These are phyloP conservation scores for Colletotrichum sp. DNA, from an alignment of 2,329 filamentous ascomycete species.

Conservation along the genomic window DNA sequence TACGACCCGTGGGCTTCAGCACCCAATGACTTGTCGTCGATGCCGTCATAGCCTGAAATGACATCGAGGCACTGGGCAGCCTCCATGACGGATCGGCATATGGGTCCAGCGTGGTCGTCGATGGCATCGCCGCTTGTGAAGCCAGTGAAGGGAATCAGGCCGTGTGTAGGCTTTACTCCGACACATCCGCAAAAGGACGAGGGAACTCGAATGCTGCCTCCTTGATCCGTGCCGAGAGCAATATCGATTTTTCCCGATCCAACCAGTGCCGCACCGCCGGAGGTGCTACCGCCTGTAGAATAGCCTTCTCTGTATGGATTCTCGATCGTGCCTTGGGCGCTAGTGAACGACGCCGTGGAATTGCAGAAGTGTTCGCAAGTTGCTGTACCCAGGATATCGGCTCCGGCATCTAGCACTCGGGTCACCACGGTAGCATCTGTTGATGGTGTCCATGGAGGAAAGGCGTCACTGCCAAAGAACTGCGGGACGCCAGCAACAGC, in stretches of 20 bases:
- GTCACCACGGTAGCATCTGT: slow-evolving; percentile 61
- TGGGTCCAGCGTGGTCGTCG: slow-evolving; percentile 55
- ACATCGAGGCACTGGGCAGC: slow-evolving; percentile 46
- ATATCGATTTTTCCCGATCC: slow-evolving; percentile 47
- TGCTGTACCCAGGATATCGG: slow-evolving; percentile 53
- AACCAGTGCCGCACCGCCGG: slow-evolving; percentile 51
- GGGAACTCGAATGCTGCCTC: slow-evolving; percentile 51
- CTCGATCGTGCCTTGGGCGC: slow-evolving; percentile 49
- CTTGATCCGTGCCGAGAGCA: slow-evolving; percentile 53
- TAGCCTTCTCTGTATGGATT: slow-evolving; percentile 51
- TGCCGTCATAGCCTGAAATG: slow-evolving; percentile 52
- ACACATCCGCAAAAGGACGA: slow-evolving; percentile 44
- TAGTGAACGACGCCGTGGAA: slow-evolving; percentile 51
- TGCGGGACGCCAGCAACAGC: slow-evolving; percentile 59
- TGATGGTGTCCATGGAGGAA: slow-evolving; percentile 52
- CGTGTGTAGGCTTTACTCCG: slow-evolving; percentile 57
- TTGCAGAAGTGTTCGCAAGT: slow-evolving; percentile 61
- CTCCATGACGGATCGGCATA: slow-evolving; percentile 45
- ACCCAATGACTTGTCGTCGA: slow-evolving; percentile 50
- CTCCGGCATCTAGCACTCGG: slow-evolving; percentile 54
- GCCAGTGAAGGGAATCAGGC: slow-evolving; percentile 56
- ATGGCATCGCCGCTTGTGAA: slow-evolving; percentile 52
- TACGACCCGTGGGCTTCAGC: slow-evolving; percentile 32
- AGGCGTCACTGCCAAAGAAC: slow-evolving; percentile 56
- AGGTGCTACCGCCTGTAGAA: slow-evolving; percentile 54